phyloP scores from a whole-genome alignment of 768 basidiomycete genomes.

The Gautieria morchelliformis region DNA sequence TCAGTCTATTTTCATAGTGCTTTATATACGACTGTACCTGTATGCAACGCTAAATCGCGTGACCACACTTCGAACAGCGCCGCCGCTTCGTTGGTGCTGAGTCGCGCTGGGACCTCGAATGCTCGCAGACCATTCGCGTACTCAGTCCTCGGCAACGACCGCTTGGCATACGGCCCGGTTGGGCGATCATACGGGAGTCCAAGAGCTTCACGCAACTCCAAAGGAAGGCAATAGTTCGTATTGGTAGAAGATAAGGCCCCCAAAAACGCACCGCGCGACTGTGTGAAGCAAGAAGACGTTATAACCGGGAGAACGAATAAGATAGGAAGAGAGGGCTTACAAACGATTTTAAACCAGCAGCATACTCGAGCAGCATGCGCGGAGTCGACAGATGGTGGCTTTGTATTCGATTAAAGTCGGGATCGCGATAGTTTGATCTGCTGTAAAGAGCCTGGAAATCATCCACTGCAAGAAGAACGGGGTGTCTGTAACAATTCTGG shows the following conservation, averaged over 20 bases:
- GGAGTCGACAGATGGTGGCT: conserved; percentile 76
- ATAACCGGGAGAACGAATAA: background rate
- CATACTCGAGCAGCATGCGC: conserved; percentile 66
- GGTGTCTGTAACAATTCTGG: conserved; percentile 36
- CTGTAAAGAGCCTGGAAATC: conserved; percentile 79
- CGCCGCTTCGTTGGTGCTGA: conserved; percentile 60
- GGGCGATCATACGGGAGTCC: conserved; percentile 32
- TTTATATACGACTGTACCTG: conserved; percentile 23
- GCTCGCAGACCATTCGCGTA: conserved; percentile 49
- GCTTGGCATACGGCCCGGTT: conserved; percentile 46
- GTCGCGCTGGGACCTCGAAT: conserved; percentile 43
- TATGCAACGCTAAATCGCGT: conserved; percentile 44
- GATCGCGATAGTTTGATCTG: conserved; percentile 59
- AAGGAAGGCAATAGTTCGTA: conserved; percentile 44
- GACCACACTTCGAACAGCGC: conserved; percentile 73
- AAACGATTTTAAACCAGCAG: conserved; percentile 57
- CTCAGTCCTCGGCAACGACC: conserved; percentile 35
- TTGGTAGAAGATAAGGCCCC: conserved; percentile 59
- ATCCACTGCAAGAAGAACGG: conserved; percentile 78
- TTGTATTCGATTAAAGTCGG: conserved; percentile 57
- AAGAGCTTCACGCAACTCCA: conserved; percentile 60
- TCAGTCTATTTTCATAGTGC: background rate
- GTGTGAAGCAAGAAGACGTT: background rate
- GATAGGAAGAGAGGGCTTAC: conserved; percentile 32
- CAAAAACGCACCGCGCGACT: conserved; percentile 54